phyloP scores from a whole-genome alignment of 2,329 filamentous ascomycete genomes.

The Trichoderma aggressivum region DNA sequence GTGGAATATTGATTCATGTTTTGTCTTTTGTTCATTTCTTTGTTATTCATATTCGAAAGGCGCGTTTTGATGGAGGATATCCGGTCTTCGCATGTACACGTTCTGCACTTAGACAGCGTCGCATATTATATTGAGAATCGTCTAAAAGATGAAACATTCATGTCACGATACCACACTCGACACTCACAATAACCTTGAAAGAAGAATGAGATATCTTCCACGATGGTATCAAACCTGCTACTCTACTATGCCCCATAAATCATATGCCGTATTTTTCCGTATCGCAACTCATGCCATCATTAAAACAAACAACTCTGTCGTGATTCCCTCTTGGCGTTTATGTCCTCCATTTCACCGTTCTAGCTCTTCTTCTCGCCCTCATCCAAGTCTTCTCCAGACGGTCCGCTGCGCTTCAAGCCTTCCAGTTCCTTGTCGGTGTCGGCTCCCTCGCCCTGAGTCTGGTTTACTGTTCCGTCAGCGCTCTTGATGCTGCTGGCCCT shows the following conservation, averaged over 20 bases:
- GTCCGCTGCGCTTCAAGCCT: constrained; percentile 37
- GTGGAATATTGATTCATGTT: neutral
- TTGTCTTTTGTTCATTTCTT: neutral
- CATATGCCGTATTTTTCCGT: neutral
- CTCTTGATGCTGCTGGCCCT: constrained; percentile 66
- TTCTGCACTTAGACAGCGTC: neutral
- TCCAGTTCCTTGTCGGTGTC: constrained; percentile 26
- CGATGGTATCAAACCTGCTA: neutral
- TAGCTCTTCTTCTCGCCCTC: neutral
- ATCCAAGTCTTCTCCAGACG: constrained; percentile 32
- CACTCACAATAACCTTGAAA: neutral
- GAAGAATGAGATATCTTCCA: neutral
- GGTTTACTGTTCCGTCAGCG: constrained; percentile 18
- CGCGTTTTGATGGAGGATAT: neutral
- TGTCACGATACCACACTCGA: neutral
- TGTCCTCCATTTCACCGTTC: neutral
- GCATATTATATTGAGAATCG: neutral
- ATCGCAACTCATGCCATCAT: neutral
- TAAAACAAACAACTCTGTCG: neutral
- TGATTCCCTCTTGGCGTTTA: neutral
- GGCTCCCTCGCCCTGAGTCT: constrained; percentile 14
- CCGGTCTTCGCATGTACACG: neutral
- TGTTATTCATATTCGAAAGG: neutral
- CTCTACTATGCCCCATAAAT: neutral
- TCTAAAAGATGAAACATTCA: neutral